phyloP scores from a whole-genome alignment of 495 filamentous ascomycete genomes.

The Podospora comata region DNA sequence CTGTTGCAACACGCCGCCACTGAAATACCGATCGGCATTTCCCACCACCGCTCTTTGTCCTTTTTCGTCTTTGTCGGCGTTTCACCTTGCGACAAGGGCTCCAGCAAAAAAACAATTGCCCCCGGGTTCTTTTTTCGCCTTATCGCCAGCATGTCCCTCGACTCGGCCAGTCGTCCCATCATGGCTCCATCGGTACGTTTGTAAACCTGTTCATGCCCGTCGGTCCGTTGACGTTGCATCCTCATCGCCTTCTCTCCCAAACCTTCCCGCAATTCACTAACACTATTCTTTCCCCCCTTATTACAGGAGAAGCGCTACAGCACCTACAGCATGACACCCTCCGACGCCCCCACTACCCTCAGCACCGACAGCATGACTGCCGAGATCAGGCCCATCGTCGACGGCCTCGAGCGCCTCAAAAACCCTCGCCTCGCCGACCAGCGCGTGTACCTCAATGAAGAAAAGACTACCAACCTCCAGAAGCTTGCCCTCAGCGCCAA shows the following conservation, averaged over 20 bases:
- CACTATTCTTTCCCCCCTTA: conserved; percentile 4
- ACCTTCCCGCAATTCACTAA: conserved; percentile 6
- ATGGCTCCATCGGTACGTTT: conserved; percentile 65
- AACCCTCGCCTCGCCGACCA: conserved; percentile 82
- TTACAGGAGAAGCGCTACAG: conserved; percentile 67
- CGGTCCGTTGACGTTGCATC: not conserved
- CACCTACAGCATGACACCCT: conserved; percentile 73
- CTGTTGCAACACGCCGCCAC: not conserved
- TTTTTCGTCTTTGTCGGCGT: conserved; percentile 6
- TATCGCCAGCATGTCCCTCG: conserved; percentile 58
- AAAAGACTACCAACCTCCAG: conserved; percentile 82
- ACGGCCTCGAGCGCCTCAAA: conserved; percentile 83
- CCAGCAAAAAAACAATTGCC: conserved; percentile 9
- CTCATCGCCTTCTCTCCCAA: not conserved
- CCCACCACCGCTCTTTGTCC: conserved; percentile 1
- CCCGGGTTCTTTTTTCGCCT: not conserved
- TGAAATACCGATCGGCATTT: conserved; percentile 7
- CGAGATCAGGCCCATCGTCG: conserved; percentile 78
- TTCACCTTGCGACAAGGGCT: conserved; percentile 10
- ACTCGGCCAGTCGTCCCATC: conserved; percentile 66
- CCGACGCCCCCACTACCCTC: conserved; percentile 60
- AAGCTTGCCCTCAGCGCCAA: conserved; percentile 92
- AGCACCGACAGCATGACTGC: conserved; percentile 59
- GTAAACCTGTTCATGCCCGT: conserved; percentile 3
- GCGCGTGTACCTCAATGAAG: conserved; percentile 74